Evolutionary conservation across 495 filamentous ascomycete genomes (phyloP), one percentile per base, ranked within the genome.

Genomic region (Thermothielavioides terrestris): DNA sequence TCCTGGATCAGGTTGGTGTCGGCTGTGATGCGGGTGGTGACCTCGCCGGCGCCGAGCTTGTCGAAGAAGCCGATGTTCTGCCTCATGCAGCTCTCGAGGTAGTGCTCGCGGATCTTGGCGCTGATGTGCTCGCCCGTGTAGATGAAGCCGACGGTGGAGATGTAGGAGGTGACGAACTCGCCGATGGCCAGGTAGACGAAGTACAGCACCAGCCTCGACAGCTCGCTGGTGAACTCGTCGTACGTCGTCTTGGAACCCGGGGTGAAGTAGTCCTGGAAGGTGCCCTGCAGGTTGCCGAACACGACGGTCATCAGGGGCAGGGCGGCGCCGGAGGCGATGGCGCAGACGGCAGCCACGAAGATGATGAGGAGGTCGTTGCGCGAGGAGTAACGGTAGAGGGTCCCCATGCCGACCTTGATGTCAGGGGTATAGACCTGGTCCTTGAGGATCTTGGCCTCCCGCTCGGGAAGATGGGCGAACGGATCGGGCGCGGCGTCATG

Each of bases 1-100:
- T 91, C 86, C 61, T 94, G 89, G 46, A 95, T 82, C 39, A 89
- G 66, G 59, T 94, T 92, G 44, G 88, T 92, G 65, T 95, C 89
- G 38, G 87, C 79, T 2, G 89, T 95, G 60, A 95, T 94, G 47
- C 89, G 81, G 1, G 89, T 95, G 0, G 89, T 94, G 52, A 95
- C 86, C 70, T 94, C 89, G 53, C 90, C 90, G 23, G 89, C 86
- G 42, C 89, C 89, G 18, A 92, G 78, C 57, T 87, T 89, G 61
- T 95, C 89, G 64, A 94, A 95, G 62, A 88, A 94, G 42, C 80
- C 89, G 61, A 95, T 88, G 66, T 95, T 95, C 62, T 95, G 89
- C 35, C 82, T 79, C 71, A 95, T 72, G 58, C 89, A 90, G 38
- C 87, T 86, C 50, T 77, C 71, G 3, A 95, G 77, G 64, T 95